Conservation (phyloP, 176 grass and related monocot genomes). For the Oryza meridionalis region DNA sequence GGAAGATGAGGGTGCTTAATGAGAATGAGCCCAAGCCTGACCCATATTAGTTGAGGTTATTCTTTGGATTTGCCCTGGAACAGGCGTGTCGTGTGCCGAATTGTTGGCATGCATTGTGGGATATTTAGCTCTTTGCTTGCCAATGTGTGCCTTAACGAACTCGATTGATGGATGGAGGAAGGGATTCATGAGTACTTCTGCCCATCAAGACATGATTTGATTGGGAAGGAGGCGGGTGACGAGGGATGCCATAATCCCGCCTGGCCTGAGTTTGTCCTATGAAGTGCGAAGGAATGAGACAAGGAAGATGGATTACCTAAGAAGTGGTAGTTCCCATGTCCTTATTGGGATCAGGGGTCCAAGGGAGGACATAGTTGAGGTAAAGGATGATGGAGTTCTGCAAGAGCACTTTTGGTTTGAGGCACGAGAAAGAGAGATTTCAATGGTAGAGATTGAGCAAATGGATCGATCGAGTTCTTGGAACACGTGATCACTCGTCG, state of each 20-base stretch:
- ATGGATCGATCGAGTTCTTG: slow-evolving; percentile 75
- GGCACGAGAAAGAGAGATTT: slow-evolving; percentile 50
- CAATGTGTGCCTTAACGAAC: slow-evolving; percentile 75
- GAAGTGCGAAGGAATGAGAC: slow-evolving; percentile 59
- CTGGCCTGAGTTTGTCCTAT: slow-evolving; percentile 92
- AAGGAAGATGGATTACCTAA: slow-evolving; percentile 84
- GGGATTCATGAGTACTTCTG: slow-evolving; percentile 66
- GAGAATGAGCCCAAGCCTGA: slow-evolving; percentile 48
- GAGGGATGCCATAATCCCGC: slow-evolving; percentile 80
- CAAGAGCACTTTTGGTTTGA: slow-evolving; percentile 70
- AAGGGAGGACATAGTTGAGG: slow-evolving; percentile 69
- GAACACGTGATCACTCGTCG: slow-evolving; percentile 78
- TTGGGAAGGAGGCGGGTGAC: slow-evolving; percentile 67
- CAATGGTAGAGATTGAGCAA: slow-evolving; percentile 82
- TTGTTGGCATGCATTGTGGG: slow-evolving; percentile 71
- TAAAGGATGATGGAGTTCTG: slow-evolving; percentile 81
- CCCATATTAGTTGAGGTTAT: slow-evolving; percentile 78
- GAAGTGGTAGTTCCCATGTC: slow-evolving; percentile 63
- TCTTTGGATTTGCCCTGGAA: slow-evolving; percentile 78
- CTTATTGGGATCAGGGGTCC: slow-evolving; percentile 85
- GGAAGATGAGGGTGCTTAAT: slow-evolving; percentile 47
- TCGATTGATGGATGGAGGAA: slow-evolving; percentile 88
- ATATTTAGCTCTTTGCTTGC: slow-evolving; percentile 81
- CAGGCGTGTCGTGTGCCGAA: slow-evolving; percentile 55
- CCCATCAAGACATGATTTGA: slow-evolving; percentile 68